Percentiles rank a stretch among this genome's conserved stretches.
phyloP scores from a whole-genome alignment of 257 asterid genomes.

The Coffea canephora region DNA sequence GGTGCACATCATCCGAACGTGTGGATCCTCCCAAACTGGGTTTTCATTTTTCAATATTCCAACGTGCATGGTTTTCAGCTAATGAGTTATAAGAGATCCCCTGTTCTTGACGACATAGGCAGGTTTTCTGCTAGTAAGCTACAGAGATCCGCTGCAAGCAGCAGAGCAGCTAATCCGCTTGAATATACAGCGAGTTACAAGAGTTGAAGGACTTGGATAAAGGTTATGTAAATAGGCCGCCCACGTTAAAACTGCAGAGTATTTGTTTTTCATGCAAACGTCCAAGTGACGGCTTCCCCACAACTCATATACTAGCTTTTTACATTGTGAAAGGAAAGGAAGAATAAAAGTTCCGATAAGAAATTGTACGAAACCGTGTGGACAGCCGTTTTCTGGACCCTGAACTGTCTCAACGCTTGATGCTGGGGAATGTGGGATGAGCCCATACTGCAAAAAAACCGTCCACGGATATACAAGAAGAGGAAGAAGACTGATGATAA shows the following conservation, averaged over 20 bases:
- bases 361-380: conserved; percentile 19
- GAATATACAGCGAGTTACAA: no score
- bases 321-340: neutral
- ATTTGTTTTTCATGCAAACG: neutral
- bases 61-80: no score
- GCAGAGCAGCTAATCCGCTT: no score
- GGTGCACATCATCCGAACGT: no score
- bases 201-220: no score
- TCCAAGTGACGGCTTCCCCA: neutral
- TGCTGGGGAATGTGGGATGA: neutral
- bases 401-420: neutral
- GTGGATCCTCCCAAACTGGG: no score
- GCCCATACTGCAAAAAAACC: neutral
- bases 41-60: no score
- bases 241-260: neutral
- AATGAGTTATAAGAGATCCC: neutral
- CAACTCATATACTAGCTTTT: neutral
- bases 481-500: no score
- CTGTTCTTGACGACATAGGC: neutral
- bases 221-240: no score
- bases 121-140: neutral
- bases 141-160: neutral
- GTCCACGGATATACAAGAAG: neutral
- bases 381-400: conserved; percentile 2
- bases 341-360: neutral